phyloP scores from a whole-genome alignment of 495 filamentous ascomycete genomes.

The Lophiotrema nucula region DNA sequence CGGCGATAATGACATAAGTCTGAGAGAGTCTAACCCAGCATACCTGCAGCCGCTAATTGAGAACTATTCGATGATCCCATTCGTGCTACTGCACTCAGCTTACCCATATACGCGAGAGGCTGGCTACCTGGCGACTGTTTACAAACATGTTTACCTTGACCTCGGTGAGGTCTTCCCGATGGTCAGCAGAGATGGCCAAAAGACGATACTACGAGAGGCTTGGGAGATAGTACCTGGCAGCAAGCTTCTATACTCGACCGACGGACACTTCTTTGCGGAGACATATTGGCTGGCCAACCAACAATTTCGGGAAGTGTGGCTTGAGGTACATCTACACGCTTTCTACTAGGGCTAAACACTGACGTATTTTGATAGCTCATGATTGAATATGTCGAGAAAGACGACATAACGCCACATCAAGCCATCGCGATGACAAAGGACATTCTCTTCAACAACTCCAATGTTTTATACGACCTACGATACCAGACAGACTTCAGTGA shows the following conservation, averaged over 20 bases:
- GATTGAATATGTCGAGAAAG: slow-evolving; percentile 58
- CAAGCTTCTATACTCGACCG: slow-evolving; percentile 82
- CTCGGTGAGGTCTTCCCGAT: slow-evolving; percentile 85
- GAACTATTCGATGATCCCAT: slow-evolving; percentile 63
- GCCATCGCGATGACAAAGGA: slow-evolving; percentile 58
- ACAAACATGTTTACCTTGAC: slow-evolving; percentile 81
- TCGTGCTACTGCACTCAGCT: slow-evolving; percentile 78
- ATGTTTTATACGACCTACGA: slow-evolving; percentile 59
- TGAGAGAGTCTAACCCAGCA: slow-evolving; percentile 70
- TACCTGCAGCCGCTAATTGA: slow-evolving; percentile 74
- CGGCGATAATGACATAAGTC: slow-evolving; percentile 77
- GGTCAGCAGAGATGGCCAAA: slow-evolving; percentile 77
- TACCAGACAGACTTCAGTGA: slow-evolving; percentile 25
- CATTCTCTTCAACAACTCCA: slow-evolving; percentile 70
- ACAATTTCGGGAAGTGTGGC: slow-evolving; percentile 74
- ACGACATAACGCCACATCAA: slow-evolving; percentile 57
- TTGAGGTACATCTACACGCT: slow-evolving; percentile 54
- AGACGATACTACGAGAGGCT: slow-evolving; percentile 67
- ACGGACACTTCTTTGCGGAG: slow-evolving; percentile 82
- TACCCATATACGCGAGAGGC: slow-evolving; percentile 85
- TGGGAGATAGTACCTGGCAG: slow-evolving; percentile 73
- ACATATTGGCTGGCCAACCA: slow-evolving; percentile 74
- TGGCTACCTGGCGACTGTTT: slow-evolving; percentile 77
- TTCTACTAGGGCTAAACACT: background rate
- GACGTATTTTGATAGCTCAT: slow-evolving; percentile 50